phyloP scores from a whole-genome alignment of 2,329 filamentous ascomycete genomes.

The Emergomyces pasteurianus region DNA sequence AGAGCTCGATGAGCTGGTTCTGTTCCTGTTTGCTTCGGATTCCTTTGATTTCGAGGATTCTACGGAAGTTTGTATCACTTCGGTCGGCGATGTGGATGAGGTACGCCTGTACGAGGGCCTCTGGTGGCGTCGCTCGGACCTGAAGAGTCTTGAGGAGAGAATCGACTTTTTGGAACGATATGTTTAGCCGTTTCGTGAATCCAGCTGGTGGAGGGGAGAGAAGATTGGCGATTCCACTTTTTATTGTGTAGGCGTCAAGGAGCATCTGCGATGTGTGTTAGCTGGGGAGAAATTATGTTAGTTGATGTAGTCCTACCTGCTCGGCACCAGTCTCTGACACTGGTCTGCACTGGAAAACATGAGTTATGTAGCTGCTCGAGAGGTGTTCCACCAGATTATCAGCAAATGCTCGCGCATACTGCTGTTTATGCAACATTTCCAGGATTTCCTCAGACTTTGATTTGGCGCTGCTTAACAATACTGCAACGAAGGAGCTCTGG shows the following conservation, averaged over 20 bases:
- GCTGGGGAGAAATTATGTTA: constrained; percentile 12
- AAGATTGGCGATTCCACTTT: constrained; percentile 38
- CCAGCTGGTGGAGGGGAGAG: constrained; percentile 47
- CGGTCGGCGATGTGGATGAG: constrained; percentile 93
- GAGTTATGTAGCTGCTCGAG: constrained; percentile 65
- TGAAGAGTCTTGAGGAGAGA: constrained; percentile 92
- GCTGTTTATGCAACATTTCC: constrained; percentile 68
- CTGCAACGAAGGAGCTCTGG: constrained; percentile 81
- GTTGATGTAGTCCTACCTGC: constrained; percentile 45
- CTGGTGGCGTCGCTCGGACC: constrained; percentile 78
- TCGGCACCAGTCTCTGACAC: constrained; percentile 91
- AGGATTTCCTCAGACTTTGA: constrained; percentile 62
- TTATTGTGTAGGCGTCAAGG: constrained; percentile 70
- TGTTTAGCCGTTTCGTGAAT: constrained; percentile 77
- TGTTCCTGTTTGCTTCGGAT: constrained; percentile 72
- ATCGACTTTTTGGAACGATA: constrained; percentile 75
- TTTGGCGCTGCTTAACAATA: constrained; percentile 64
- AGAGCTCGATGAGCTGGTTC: constrained; percentile 71
- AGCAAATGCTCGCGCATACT: constrained; percentile 88
- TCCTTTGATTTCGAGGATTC: constrained; percentile 91
- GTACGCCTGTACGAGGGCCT: constrained; percentile 92
- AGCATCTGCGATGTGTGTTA: constrained; percentile 55
- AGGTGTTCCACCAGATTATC: constrained; percentile 90
- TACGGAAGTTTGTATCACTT: constrained; percentile 88
- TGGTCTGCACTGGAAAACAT: constrained; percentile 77